Percentiles rank a stretch among this genome's conserved stretches.
These are phyloP conservation scores for Globisporangium emineosum DNA, from an alignment of 352 stramenopile species.

Conservation along the genomic window DNA sequence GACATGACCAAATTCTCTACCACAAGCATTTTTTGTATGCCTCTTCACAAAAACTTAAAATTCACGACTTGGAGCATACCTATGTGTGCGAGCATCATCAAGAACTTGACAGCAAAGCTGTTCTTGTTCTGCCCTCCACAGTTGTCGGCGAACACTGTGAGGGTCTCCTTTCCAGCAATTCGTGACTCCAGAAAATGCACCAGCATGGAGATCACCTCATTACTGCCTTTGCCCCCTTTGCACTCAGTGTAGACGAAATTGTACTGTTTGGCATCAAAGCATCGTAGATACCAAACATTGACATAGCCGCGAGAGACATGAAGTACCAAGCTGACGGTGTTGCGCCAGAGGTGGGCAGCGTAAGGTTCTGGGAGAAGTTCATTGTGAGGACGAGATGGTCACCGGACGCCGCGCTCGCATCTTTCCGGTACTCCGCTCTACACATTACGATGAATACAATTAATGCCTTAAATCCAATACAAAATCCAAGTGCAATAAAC, in stretches of 20 bases:
- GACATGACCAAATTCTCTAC: constrained; percentile 6
- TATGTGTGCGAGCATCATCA: constrained; percentile 9
- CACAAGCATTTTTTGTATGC: constrained; percentile 18
- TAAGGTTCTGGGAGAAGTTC: constrained; percentile 22
- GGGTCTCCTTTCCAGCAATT: neutral
- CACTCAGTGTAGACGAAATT: constrained; percentile 21
- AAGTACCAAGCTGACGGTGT: constrained; percentile 26
- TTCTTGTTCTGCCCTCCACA: constrained; percentile 28
- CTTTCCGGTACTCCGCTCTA: constrained; percentile 10
- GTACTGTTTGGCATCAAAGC: neutral
- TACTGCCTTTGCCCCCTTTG: constrained; percentile 12
- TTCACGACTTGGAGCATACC: neutral
- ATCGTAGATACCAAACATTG: constrained; percentile 19
- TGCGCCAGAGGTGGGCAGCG: neutral
- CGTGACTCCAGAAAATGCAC: neutral
- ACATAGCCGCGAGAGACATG: constrained; percentile 16
- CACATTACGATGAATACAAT: neutral
- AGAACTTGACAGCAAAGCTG: constrained; percentile 14
- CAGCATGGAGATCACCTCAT: constrained; percentile 19
- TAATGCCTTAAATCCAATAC: constrained; percentile 1
- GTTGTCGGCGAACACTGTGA: constrained; percentile 21
- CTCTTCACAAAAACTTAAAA: constrained; percentile 20
- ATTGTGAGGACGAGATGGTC: constrained; percentile 12
- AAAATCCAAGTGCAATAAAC: neutral
- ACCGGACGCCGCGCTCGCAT: neutral